These are phyloP conservation scores for Cyberlindnera veronae DNA, from an alignment of 805 yeast genomes.

Conservation along the genomic window DNA sequence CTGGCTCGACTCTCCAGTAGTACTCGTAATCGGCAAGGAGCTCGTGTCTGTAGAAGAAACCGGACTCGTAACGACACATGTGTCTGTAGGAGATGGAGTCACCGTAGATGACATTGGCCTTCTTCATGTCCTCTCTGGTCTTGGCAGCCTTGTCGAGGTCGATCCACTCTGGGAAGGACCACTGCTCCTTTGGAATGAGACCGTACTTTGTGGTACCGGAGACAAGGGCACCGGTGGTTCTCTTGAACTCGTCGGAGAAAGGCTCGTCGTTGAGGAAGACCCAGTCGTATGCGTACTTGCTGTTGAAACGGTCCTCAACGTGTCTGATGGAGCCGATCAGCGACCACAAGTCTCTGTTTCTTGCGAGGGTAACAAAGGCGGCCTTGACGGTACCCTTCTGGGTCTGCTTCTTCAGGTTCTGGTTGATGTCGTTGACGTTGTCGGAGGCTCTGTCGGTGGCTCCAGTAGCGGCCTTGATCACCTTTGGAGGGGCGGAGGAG, in stretches of 20 bases:
- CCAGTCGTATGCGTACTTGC: constrained; percentile 67
- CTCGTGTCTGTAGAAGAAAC: constrained; percentile 64
- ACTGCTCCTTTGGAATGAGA: constrained; percentile 53
- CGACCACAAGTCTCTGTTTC: constrained; percentile 60
- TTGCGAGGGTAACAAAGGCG: constrained; percentile 64
- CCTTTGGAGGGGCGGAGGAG: constrained; percentile 8
- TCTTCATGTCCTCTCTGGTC: constrained; percentile 42
- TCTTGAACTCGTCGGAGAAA: constrained; percentile 54
- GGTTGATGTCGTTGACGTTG: constrained; percentile 14
- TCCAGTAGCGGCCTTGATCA: constrained; percentile 14
- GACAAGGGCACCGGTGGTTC: constrained; percentile 44
- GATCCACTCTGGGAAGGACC: constrained; percentile 69
- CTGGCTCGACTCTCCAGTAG: constrained; percentile 81
- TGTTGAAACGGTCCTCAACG: constrained; percentile 67
- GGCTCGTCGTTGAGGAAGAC: constrained; percentile 70
- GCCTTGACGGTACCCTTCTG: constrained; percentile 43
- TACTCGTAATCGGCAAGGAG: constrained; percentile 57
- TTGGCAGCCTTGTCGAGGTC: constrained; percentile 47
- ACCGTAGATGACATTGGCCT: constrained; percentile 52
- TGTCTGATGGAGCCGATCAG: constrained; percentile 58
- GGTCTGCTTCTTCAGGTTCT: constrained; percentile 23
- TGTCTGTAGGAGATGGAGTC: constrained; percentile 62
- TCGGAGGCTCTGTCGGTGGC: constrained; percentile 11
- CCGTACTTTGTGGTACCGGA: constrained; percentile 66
- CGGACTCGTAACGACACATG: constrained; percentile 53